Evolutionary conservation across 2,329 filamentous ascomycete species (phyloP), one percentile per base, ranked within the genome.

Genomic region (Rhytidhysteron rufulum): DNA sequence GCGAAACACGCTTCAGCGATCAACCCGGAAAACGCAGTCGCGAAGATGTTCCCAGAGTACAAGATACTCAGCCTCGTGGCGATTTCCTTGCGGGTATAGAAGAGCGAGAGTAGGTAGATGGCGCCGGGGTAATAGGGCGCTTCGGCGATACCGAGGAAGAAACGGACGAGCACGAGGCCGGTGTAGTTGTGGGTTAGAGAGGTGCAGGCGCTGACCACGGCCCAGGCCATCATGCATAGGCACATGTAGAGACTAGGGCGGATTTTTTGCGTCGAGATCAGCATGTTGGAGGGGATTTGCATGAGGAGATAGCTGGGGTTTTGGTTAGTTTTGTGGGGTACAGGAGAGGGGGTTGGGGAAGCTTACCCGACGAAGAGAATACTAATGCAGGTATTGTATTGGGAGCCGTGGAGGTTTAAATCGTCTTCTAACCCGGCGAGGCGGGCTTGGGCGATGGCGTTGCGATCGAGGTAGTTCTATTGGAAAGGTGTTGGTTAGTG

Each of bases 71-170:
- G 40, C 5, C 38, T n/a, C 8, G 33, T 21, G 1, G 39, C 22
- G 8, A 41, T 17, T 22, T 41, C 39, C 11, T 21, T 30, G 11
- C 34, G 15, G n/a, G 30, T 41, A 20, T 41, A 41, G 13, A 22
- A 41, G 18, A 21, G 37, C 17, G 33, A 37, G 15, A 41, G 30
- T 6, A 41, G 27, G 27, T 27, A 41, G 33, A 41, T 31, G 13
- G 32, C 39, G n/a, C 39, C 39, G 4, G 39, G 31, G 32, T 35
- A 27, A 21, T 37, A 41, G 8, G 39, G 39, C 16, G 39, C 39
- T 30, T 43, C 40, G 6, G 43, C 43, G 3, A 43, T 30, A 11
- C 43, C 43, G 9, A 45, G 41, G 15, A 45, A 40, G 5, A 42
- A 43, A 13, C 43, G 33, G 2, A 34, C 24, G 4, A 34, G 40